Evolutionary conservation across 345 rosid genomes (phyloP), one percentile per base, ranked within the genome.

Genomic region (Iberis pinnata): DNA sequence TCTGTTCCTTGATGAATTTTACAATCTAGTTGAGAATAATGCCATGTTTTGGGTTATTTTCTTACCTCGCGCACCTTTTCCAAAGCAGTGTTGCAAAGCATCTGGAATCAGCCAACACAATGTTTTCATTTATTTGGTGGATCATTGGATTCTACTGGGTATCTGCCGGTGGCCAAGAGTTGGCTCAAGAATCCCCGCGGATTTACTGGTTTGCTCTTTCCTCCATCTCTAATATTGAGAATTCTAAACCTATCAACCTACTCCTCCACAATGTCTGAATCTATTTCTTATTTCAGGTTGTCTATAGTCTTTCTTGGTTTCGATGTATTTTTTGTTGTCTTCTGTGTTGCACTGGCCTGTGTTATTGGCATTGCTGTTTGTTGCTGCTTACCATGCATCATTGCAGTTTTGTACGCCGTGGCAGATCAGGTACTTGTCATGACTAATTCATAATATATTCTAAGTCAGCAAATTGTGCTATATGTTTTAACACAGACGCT

Each of bases 81-180:
- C 42, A 38, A 77, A 50, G 76, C 69, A 85, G 82, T 57, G 73
- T 77, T 53, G 84, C 94, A 2, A 92, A 92, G 78, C 89, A 92
- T 72, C 74, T 92, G 68, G 98, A 85, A 68, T 85, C 98, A 48
- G 96, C 95, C 27, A 92, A 88, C 64, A 88, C 98, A n/a, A 81
- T 92, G 88, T 83, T 92, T 63, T 92, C 97, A 1, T 92, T 92
- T 74, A 68, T 92, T 55, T 92, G 98, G 98, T 92, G 98, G 98
- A 85, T 88, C 80, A 76, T 88, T 74, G 98, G 98, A 27, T 92
- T 88, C 76, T 92, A 88, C 70, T 88, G 98, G 98, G 86, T 92
- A 40, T 88, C 98, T 56, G 89, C 89, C 14, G 93, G 95, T 63
- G 89, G 86, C 55, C 89, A 85, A 74, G 56, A 69, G 36, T 67